phyloP scores from a whole-genome alignment of 1,284 basidiomycete genomes.

The Wolfiporia cocos region DNA sequence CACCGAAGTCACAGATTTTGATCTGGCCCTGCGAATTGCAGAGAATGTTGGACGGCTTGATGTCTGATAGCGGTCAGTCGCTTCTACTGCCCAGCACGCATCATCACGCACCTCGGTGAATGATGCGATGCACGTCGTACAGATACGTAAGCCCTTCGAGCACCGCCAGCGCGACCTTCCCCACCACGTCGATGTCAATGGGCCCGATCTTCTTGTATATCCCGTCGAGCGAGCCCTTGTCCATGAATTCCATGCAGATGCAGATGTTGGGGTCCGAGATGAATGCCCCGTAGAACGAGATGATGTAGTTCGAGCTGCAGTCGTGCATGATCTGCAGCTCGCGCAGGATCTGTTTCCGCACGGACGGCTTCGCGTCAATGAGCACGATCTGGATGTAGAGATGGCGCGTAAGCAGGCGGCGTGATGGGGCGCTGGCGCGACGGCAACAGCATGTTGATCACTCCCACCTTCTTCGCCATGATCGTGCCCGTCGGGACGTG shows the following conservation, averaged over 20 bases:
- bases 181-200: conserved; percentile 86
- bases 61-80: no score
- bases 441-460: background rate
- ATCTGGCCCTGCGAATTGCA: conserved; percentile 92
- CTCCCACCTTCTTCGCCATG: conserved; percentile 91
- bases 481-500: conserved; percentile 84
- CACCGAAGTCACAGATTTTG: conserved; percentile 99
- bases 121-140: conserved; percentile 99
- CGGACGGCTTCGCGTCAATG: conserved; percentile 94
- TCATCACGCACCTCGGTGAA: conserved; percentile 84
- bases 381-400: conserved; percentile 73
- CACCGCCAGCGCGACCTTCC: conserved; percentile 89
- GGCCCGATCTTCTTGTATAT: conserved; percentile 94
- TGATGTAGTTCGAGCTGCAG: conserved; percentile 90
- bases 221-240: conserved; percentile 84
- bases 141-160: conserved; percentile 93
- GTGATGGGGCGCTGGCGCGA: background rate
- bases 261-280: conserved; percentile 96
- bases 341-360: conserved; percentile 97
- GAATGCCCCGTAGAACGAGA: conserved; percentile 96
- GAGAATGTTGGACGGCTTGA: conserved; percentile 98
- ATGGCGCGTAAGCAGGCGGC: conserved; percentile 1
- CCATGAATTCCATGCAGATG: conserved; percentile 99
- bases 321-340: conserved; percentile 99
- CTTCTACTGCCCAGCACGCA: no score